Evolutionary conservation across 208 protist species (phyloP), one percentile per base, ranked within the genome.

Genomic region (Leishmania tropica): DNA sequence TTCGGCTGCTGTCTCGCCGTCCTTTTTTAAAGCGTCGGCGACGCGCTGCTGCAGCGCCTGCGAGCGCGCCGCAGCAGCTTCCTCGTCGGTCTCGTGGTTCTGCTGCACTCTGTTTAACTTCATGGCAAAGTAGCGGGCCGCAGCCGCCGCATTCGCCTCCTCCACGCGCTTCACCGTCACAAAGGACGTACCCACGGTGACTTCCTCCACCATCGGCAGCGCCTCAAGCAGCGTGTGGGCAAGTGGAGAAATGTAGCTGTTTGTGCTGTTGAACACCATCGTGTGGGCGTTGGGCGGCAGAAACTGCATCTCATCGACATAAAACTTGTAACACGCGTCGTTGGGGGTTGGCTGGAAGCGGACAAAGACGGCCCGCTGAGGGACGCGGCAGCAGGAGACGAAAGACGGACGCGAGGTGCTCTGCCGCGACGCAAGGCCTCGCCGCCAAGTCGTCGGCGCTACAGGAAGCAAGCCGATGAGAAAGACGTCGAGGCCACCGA

Each of bases 151-250:
- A 70, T 94, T 85, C 19, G 84, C 81, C 73, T 85, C 78, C 65
- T 93, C 90, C 5, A 96, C 93, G 24, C 92, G 90, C 40, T 88
- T 85, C 73, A 98, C 93, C 35, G 95, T 98, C 65, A 98, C 87
- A 79, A 98, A 98, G 56, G 79, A 74, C 13, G 40, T 31, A 10
- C 93, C 93, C 45, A 98, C 86, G 0, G 95, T 96, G 24, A 98
- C 95, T 83, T 96, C 95, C 88, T 98, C 91, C 65, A 98, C 91
- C 93, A 96, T 96, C 15, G 95, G 95, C 62, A 98, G 81, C 28
- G 87, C 84, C 28, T 85, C 74, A 37, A 98, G 84, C 67, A 98
- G 73, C 1, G 87, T 75, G 54, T 91, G 87, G 19, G 95, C 95
- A n/a, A 98, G 83, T 3, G 95, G 89, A 2, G 92, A 96, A 72